These are phyloP conservation scores for Saccharomycopsis fermentans DNA, from an alignment of 805 yeast species.

Conservation along the genomic window DNA sequence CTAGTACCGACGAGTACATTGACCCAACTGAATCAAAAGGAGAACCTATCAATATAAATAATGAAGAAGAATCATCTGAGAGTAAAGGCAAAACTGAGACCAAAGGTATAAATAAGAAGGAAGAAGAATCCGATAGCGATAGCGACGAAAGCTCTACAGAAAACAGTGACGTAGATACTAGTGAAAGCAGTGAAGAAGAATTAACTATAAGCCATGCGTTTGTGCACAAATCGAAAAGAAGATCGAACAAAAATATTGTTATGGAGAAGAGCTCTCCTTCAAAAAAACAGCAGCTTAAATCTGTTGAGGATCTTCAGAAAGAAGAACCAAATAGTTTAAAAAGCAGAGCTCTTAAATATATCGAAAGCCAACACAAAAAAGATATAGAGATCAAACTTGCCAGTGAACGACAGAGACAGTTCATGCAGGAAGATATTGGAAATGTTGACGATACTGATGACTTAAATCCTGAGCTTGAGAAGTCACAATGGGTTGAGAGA, in stretches of 20 bases:
- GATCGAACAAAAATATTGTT: slow-evolving; percentile 22
- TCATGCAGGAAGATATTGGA: slow-evolving; percentile 21
- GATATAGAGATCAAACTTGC: slow-evolving; percentile 19
- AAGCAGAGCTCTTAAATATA: slow-evolving; percentile 17
- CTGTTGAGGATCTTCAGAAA: not conserved
- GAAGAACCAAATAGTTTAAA: not conserved
- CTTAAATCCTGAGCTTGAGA: slow-evolving; percentile 51
- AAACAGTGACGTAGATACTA: slow-evolving; percentile 22
- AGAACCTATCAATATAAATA: slow-evolving; percentile 20
- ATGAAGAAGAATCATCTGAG: too few relatives aligned
- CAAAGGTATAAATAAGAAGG: slow-evolving; percentile 23
- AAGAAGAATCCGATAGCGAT: slow-evolving; percentile 21
- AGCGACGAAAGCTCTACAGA: slow-evolving; percentile 26
- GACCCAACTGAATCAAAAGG: not conserved
- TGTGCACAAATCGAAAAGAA: slow-evolving; percentile 36
- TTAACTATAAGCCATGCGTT: slow-evolving; percentile 18
- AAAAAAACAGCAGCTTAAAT: not conserved
- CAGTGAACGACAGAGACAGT: slow-evolving; percentile 19
- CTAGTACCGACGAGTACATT: not conserved
- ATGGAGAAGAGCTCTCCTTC: slow-evolving; percentile 18
- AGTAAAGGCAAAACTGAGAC: too few relatives aligned
- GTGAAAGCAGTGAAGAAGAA: slow-evolving; percentile 10
- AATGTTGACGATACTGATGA: slow-evolving; percentile 53
- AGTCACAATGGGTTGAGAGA: slow-evolving; percentile 66
- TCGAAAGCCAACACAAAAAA: slow-evolving; percentile 22